phyloP scores from a whole-genome alignment of 2,329 filamentous ascomycete genomes.

The Emergomyces pasteurianus region DNA sequence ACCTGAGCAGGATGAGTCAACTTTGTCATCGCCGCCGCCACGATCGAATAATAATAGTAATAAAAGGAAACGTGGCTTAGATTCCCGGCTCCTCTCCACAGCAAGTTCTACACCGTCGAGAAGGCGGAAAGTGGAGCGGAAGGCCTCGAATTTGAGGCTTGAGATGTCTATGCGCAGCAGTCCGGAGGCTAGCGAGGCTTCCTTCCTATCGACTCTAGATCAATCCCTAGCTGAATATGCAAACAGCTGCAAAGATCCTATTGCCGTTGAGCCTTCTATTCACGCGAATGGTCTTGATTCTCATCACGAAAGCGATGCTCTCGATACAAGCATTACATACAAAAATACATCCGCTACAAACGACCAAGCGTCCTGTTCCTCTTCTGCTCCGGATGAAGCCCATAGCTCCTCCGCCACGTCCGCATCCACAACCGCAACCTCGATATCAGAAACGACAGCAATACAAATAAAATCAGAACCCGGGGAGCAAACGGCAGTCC shows the following conservation, averaged over 20 bases:
- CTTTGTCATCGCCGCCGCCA: constrained; percentile 1
- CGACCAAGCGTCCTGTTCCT: constrained; percentile 4
- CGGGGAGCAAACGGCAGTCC: background rate
- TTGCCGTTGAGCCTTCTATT: background rate
- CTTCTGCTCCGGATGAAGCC: background rate
- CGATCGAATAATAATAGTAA: constrained; percentile 2
- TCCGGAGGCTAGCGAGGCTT: constrained; percentile 5
- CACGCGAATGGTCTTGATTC: background rate
- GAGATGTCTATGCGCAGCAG: constrained; percentile 22
- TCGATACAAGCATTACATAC: background rate
- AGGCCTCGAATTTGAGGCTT: constrained; percentile 19
- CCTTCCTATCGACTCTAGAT: constrained; percentile 5
- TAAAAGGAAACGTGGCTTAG: constrained; percentile 7
- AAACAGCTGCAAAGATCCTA: background rate
- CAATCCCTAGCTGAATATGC: background rate
- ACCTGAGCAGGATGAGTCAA: constrained; percentile 13
- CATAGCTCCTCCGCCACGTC: background rate
- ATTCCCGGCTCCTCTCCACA: background rate
- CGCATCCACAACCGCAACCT: constrained; percentile 1
- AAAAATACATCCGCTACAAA: background rate
- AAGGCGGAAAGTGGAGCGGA: constrained; percentile 5
- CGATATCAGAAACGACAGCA: background rate
- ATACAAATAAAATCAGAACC: background rate
- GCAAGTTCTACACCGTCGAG: background rate
- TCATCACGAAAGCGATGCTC: background rate